Evolutionary conservation across 2,329 filamentous ascomycete genomes (phyloP), one percentile per base, ranked within the genome.

Genomic region (Diaporthe ilicicola): DNA sequence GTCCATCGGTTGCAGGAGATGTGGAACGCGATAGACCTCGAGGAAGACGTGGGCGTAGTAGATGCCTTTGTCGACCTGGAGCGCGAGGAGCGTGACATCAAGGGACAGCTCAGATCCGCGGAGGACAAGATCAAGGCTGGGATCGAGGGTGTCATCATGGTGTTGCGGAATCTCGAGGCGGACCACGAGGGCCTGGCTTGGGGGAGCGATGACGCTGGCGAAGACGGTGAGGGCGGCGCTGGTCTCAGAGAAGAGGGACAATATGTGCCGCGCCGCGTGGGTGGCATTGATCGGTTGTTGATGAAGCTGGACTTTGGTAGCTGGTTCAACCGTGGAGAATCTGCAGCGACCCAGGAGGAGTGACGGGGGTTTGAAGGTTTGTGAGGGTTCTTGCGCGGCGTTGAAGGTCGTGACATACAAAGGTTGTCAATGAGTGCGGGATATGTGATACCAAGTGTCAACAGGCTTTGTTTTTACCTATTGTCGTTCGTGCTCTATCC

Each of bases 281-380:
- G 93, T 0, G 93, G 94, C 1, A 90, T 98, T 55, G 94, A 97
- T 82, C 86, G 93, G 71, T 81, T 98, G 78, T 81, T 98, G 78
- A 97, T 97, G 94, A 97, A 97, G 84, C 83, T 98, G 76, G 94
- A 97, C 77, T 90, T 90, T 79, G 88, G 88, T 24, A 86, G 82
- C 67, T 90, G 88, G 88, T 86, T 89, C 73, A 83, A 78, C 55
- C 73, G 79, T 77, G 79, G 42, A 71, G 75, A 66, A 76, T 76
- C 55, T 76, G 71, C 69, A n/a, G 65, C 27, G 13, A 70, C 53
- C 27, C 69, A 66, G 17, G 65, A 48, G 15, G 24, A 13, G 1
- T n/a, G 32, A 44, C 4, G 54, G 27, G 27, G 34, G 34, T 59
- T 39, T 17, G 12, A 48, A 17, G 8, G 19, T 34, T 34, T 9